Percentiles rank a stretch among this genome's conserved stretches.
Evolutionary conservation across 1,139 yeast species (phyloP).

Genomic region (Suhomyces wounanorum): DNA sequence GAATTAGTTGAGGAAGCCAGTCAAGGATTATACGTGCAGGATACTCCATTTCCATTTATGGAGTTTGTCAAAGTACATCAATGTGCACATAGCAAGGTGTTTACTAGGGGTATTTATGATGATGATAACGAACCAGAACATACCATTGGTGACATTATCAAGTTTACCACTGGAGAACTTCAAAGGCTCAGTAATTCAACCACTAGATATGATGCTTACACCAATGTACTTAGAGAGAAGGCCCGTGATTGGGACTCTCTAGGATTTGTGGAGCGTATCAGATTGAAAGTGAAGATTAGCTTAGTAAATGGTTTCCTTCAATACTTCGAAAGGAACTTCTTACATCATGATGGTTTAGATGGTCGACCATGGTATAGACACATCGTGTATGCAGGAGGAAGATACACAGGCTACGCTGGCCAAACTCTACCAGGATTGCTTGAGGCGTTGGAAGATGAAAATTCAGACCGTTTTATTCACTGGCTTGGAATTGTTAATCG

Average conservation of each 20-base stretch:
- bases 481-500: slow-evolving; percentile 58
- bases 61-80: slow-evolving; percentile 23
- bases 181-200: slow-evolving; percentile 30
- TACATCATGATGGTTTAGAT: slow-evolving; percentile 62
- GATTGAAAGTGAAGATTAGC: slow-evolving; percentile 34
- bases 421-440: slow-evolving; percentile 77
- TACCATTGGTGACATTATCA: slow-evolving; percentile 4
- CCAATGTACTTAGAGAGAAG: slow-evolving; percentile 35
- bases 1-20: slow-evolving; percentile 25
- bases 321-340: slow-evolving; percentile 67
- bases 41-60: slow-evolving; percentile 24
- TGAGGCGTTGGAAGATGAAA: slow-evolving; percentile 76
- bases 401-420: slow-evolving; percentile 85
- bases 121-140: background rate
- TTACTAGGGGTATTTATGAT: slow-evolving; percentile 10
- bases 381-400: slow-evolving; percentile 78
- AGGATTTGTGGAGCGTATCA: slow-evolving; percentile 44
- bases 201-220: slow-evolving; percentile 37
- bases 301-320: slow-evolving; percentile 47
- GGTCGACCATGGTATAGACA: slow-evolving; percentile 86
- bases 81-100: slow-evolving; percentile 22
- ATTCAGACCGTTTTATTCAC: slow-evolving; percentile 50
- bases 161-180: slow-evolving; percentile 30
- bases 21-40: slow-evolving; percentile 21
- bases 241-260: slow-evolving; percentile 38